Conservation (phyloP, 768 basidiomycete genomes). For the Rhodotorula diobovata region DNA sequence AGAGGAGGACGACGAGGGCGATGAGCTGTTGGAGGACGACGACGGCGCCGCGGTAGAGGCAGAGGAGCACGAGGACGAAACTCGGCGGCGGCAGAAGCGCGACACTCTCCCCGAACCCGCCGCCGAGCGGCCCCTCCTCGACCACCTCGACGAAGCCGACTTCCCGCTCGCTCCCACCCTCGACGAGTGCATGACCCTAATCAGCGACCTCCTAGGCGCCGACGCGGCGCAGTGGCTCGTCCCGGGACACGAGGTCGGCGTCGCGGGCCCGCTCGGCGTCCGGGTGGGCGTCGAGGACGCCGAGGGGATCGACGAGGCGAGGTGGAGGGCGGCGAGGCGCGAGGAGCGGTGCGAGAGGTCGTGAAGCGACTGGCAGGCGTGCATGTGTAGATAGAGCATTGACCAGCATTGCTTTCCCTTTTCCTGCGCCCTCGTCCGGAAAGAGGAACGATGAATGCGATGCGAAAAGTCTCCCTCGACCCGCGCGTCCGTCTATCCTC, state of each 20-base stretch:
- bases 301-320: background rate
- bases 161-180: conserved; percentile 13
- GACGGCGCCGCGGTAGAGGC: background rate
- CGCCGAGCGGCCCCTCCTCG: background rate
- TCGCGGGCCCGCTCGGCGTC: conserved; percentile 13
- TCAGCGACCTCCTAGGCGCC: background rate
- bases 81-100: too few species aligned
- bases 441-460: background rate
- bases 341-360: conserved; percentile 11
- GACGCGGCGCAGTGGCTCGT: background rate
- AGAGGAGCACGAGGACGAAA: too few species aligned
- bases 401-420: background rate
- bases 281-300: background rate
- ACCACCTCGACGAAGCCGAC: conserved; percentile 1
- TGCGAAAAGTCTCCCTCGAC: too few species aligned
- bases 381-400: background rate
- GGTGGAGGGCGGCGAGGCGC: conserved; percentile 11
- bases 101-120: background rate
- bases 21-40: background rate
- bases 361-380: background rate
- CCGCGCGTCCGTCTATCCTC: too few species aligned
- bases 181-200: background rate
- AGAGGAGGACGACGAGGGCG: background rate
- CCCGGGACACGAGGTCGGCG: conserved; percentile 12
- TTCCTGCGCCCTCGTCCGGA: background rate